phyloP scores from a whole-genome alignment of 305 asterid genomes.

The Fraxinus angustifolia region DNA sequence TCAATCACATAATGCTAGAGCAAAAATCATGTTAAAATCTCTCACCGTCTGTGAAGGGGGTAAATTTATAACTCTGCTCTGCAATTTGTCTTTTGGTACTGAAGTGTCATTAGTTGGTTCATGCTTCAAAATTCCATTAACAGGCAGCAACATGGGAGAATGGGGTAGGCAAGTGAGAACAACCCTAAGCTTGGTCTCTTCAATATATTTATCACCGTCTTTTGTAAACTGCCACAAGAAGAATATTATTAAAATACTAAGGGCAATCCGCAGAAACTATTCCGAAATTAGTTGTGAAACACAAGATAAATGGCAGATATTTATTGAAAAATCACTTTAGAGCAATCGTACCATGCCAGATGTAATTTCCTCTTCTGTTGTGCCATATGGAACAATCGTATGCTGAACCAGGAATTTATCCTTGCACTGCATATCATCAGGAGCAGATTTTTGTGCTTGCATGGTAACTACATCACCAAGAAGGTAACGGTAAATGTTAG shows the following conservation, averaged over 20 bases:
- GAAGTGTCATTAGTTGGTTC: conserved; percentile 42
- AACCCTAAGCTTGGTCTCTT: conserved; percentile 85
- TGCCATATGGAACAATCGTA: conserved; percentile 69
- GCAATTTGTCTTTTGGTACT: conserved; percentile 36
- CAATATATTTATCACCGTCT: conserved; percentile 42
- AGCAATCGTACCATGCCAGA: conserved; percentile 60
- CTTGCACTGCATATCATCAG: conserved; percentile 69
- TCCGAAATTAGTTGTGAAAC: background rate
- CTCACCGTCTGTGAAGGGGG: conserved; percentile 50
- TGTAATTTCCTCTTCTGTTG: conserved; percentile 62
- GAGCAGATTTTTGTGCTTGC: conserved; percentile 77
- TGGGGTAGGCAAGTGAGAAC: conserved; percentile 46
- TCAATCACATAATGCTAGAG: background rate
- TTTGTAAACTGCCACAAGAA: conserved; percentile 56
- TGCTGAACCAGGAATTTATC: conserved; percentile 86
- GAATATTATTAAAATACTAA: background rate
- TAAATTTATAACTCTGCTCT: conserved; percentile 44
- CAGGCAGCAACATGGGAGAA: conserved; percentile 51
- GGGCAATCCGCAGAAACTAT: background rate
- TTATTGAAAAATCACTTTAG: conserved; percentile 17
- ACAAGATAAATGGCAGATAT: conserved; percentile 11
- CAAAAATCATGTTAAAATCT: background rate
- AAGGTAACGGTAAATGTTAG: background rate
- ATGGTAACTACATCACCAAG: conserved; percentile 51
- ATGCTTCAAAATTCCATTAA: conserved; percentile 55